phyloP scores from a whole-genome alignment of 306 rosid genomes.

The Heteromeles arbutifolia region DNA sequence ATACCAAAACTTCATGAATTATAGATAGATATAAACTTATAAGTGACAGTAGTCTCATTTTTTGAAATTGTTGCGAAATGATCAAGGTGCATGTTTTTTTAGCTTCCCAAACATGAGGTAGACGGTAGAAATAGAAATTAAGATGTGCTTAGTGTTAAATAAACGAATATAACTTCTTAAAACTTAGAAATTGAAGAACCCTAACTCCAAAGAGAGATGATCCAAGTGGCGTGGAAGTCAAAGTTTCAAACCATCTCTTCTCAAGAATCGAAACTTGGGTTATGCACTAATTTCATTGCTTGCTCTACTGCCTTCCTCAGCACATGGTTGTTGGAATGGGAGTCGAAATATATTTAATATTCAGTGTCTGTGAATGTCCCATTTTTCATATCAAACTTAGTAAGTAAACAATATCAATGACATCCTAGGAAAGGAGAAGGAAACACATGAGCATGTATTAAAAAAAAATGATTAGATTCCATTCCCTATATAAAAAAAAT shows the following conservation, averaged over 20 bases:
- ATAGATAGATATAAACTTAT: background rate
- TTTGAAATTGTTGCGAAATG: background rate
- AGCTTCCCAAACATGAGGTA: background rate
- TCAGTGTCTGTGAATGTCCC: background rate
- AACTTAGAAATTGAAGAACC: background rate
- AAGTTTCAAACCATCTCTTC: background rate
- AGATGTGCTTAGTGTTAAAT: too few species aligned
- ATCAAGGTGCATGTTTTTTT: background rate
- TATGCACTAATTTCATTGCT: background rate
- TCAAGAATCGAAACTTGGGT: background rate
- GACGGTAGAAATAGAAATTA: too few species aligned
- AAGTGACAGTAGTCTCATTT: background rate
- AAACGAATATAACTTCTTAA: background rate
- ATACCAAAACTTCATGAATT: background rate
- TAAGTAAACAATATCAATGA: conserved; percentile 1
- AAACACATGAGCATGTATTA: conserved; percentile 7
- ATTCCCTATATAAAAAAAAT: conserved; percentile 12
- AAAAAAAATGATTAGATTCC: conserved; percentile 7
- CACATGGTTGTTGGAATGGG: conserved; percentile 5
- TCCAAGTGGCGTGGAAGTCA: conserved; percentile 4
- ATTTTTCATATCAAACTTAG: conserved; percentile 22
- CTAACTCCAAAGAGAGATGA: background rate
- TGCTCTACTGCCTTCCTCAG: background rate
- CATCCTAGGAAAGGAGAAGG: conserved; percentile 16
- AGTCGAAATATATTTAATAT: background rate